Percentiles rank a stretch among this genome's conserved stretches.
phyloP scores from a whole-genome alignment of 1,284 basidiomycete species.

The Phylloporus gajari region DNA sequence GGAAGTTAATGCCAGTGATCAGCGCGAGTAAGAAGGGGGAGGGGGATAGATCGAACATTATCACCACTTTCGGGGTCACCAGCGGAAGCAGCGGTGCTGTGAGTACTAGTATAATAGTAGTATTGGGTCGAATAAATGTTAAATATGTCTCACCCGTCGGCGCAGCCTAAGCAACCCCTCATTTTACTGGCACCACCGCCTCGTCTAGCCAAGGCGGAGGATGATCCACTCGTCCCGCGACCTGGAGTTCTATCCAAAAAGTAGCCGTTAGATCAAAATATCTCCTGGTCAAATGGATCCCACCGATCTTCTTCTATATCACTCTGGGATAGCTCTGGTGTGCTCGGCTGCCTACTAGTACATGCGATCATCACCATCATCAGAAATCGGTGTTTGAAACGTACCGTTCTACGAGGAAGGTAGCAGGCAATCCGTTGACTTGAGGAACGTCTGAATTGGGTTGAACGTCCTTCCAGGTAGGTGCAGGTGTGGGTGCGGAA shows the following conservation, averaged over 20 bases:
- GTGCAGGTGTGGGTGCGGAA: background rate
- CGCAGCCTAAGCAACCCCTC: too few relatives aligned
- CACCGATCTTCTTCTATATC: too few relatives aligned
- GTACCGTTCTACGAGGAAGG: conserved; percentile 2
- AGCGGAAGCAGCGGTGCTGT: background rate
- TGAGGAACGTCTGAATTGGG: background rate
- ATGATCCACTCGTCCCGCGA: conserved; percentile 29
- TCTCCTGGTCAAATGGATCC: background rate
- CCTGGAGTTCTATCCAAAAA: background rate
- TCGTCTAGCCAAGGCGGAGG: background rate
- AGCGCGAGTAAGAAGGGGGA: too few relatives aligned
- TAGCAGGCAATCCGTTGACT: background rate
- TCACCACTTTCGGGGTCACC: too few relatives aligned
- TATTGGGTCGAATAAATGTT: too few relatives aligned
- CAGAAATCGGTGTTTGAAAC: background rate
- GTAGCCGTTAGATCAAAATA: background rate
- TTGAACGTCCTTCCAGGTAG: background rate
- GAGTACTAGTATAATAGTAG: background rate
- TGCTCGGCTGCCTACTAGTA: background rate
- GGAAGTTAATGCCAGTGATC: too few relatives aligned
- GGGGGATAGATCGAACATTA: too few relatives aligned
- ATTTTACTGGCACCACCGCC: background rate
- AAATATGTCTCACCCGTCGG: too few relatives aligned
- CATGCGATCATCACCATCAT: background rate
- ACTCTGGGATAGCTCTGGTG: too few relatives aligned